Percentiles rank a stretch among this genome's conserved stretches.
phyloP scores from a whole-genome alignment of 2,329 filamentous ascomycete species.

The Penicillium sp. region DNA sequence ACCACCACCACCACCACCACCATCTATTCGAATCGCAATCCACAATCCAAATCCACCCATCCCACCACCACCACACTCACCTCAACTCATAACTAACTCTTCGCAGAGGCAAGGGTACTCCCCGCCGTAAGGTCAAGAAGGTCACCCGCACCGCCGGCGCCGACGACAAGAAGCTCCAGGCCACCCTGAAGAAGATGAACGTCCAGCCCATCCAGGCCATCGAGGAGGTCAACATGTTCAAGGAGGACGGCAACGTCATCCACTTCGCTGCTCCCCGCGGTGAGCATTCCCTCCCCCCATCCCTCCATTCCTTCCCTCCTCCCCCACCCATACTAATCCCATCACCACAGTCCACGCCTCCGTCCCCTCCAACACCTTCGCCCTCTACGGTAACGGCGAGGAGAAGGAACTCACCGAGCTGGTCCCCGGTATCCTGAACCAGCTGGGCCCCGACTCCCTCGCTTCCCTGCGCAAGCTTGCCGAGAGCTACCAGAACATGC shows the following conservation, averaged over 20 bases:
- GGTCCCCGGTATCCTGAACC: constrained; percentile 98
- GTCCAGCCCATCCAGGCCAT: constrained; percentile 99
- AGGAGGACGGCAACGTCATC: constrained; percentile 99
- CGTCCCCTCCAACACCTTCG: constrained; percentile 98
- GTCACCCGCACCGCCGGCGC: constrained; percentile 88
- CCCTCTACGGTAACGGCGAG: constrained; percentile 98
- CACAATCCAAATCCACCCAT: background rate
- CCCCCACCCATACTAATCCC: background rate
- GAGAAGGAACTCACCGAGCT: constrained; percentile 99
- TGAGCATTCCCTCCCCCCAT: constrained; percentile 52
- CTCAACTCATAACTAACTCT: constrained; percentile 14
- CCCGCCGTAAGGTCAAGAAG: constrained; percentile 98
- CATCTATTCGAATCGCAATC: no score
- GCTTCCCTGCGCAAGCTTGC: constrained; percentile 97
- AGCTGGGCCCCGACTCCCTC: constrained; percentile 97
- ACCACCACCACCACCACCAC: background rate
- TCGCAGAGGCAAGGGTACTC: constrained; percentile 91
- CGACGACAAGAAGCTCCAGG: constrained; percentile 99
- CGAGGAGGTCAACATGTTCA: constrained; percentile 99
- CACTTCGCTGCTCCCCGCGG: constrained; percentile 98
- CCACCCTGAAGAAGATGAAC: constrained; percentile 97
- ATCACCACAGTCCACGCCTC: constrained; percentile 84
- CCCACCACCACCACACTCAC: background rate
- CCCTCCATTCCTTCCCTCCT: background rate
- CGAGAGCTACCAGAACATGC: constrained; percentile 99